Evolutionary conservation across 371 early-diverging fungal genomes (phyloP).

Genomic region (Homolaphlyctis polyrhiza): DNA sequence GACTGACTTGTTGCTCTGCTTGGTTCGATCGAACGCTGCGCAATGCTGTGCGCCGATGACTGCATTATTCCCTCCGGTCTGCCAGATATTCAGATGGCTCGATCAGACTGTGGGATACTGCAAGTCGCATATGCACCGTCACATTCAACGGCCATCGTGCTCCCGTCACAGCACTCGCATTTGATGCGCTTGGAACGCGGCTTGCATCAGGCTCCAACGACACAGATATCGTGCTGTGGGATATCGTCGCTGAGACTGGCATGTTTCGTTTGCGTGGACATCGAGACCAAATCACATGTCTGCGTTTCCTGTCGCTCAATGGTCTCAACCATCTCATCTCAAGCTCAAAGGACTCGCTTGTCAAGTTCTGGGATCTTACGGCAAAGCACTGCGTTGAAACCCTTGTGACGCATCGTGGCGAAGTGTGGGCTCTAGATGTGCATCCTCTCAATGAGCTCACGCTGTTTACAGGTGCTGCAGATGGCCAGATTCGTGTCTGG

Average conservation of each 20-base stretch:
- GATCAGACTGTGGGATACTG: conserved; percentile 69
- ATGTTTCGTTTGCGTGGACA: conserved; percentile 87
- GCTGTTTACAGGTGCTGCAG: conserved; percentile 78
- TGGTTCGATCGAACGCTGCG: no score
- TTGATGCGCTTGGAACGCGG: conserved; percentile 69
- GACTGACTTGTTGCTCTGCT: no score
- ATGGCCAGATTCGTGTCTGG: conserved; percentile 84
- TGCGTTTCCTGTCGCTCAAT: conserved; percentile 22
- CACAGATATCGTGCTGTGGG: conserved; percentile 93
- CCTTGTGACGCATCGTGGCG: conserved; percentile 83
- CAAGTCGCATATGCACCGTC: conserved; percentile 21
- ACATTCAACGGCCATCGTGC: conserved; percentile 87
- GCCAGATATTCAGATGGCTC: conserved; percentile 72
- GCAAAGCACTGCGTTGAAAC: conserved; percentile 94
- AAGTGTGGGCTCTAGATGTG: conserved; percentile 77
- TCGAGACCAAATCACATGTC: conserved; percentile 81
- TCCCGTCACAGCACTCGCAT: conserved; percentile 77
- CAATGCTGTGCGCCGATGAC: no score
- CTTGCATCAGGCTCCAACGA: conserved; percentile 89
- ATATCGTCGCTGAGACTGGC: conserved; percentile 85
- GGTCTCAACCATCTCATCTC: conserved; percentile 70
- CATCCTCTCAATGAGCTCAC: conserved; percentile 12
- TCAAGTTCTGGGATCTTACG: conserved; percentile 93
- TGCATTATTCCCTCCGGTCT: no score
- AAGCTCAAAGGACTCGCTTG: conserved; percentile 87